Base-by-base conservation (phyloP, 805 yeast genomes). In the Starmerella vitae region DNA sequence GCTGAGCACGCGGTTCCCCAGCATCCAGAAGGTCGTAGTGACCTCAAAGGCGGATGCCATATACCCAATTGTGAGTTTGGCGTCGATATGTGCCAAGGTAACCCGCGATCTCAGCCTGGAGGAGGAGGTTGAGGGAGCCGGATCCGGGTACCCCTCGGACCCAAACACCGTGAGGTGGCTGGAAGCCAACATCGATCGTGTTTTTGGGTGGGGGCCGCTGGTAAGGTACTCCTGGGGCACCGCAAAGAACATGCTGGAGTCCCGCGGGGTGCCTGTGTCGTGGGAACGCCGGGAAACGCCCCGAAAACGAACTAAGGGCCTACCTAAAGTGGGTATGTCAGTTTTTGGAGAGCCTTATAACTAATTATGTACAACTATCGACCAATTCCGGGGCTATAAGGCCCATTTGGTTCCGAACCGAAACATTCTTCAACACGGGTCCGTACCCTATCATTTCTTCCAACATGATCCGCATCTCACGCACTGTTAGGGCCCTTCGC, bases 81-180 rank as follows among this genome's bases (percentile, higher is more conserved):
- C 98, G 0, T 79, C 93, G 17, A 82, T 91, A 34, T 86, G 86
- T 33, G 99, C 99, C 8, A 91, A 91, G 56, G 98, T 91, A 5
- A 85, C 97, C 0, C 70, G 99, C 54, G 99, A 91, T 57, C 59
- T 71, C 33, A 67, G 71, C 30, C 59, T 80, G 44, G 50, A 47
- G 15, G 50, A 44, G 13, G 58, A 54, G 28, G 49, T 65, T 9
- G 6, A 8, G 20, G 38, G 30, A 5, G 55, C 49, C 37, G 98
- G 98, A 1, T 81, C 93, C 0, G 98, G 98, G 1, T 91, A 91
- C 57, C 97, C 98, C 0, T 72, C 86, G 3, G 98, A 91, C 58
- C 93, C 95, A 3, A 72, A 73, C 45, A 88, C 99, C 0, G 67
- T 71, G n/a, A 51, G 51, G 27, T 91, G 95, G 94, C 62, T 91